A percentile compares a stretch with the other conserved stretches of the same genome.
These are phyloP conservation scores for Acacia acuminata DNA, from an alignment of 306 rosid genomes.

Conservation along the genomic window DNA sequence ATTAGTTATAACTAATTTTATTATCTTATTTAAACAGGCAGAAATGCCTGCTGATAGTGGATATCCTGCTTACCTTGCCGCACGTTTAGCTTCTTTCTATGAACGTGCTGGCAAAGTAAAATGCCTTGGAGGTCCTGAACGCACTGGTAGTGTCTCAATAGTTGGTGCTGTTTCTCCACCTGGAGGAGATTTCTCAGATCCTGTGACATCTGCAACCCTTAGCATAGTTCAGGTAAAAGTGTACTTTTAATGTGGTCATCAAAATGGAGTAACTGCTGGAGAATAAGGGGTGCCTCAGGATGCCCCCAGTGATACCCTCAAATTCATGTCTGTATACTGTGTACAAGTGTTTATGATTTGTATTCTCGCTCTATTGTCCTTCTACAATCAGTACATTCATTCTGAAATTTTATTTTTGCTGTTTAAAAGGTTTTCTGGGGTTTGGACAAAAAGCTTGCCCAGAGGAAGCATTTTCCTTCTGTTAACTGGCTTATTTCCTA, in stretches of 20 bases:
- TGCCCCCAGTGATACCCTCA: background rate
- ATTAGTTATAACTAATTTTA: conserved; percentile 15
- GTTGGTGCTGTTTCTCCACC: conserved; percentile 99
- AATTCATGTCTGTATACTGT: conserved; percentile 4
- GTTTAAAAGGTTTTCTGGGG: conserved; percentile 95
- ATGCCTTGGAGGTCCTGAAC: conserved; percentile 98
- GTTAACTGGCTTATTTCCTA: conserved; percentile 99
- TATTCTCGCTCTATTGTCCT: conserved; percentile 6
- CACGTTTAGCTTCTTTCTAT: conserved; percentile 98
- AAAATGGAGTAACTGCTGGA: conserved; percentile 17
- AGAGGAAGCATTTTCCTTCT: conserved; percentile 99
- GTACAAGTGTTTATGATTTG: background rate
- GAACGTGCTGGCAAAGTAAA: conserved; percentile 99
- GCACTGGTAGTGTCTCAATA: conserved; percentile 97
- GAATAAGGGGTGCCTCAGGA: background rate
- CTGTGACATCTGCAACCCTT: conserved; percentile 99
- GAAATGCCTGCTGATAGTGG: conserved; percentile 99
- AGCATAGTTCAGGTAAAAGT: conserved; percentile 91
- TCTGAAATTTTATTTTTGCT: conserved; percentile 20
- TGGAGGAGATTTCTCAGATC: conserved; percentile 99
- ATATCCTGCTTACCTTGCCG: conserved; percentile 98
- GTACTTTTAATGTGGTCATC: conserved; percentile 13
- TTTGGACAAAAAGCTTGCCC: conserved; percentile 97
- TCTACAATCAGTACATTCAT: conserved; percentile 12
- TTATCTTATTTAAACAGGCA: conserved; percentile 61